Percentiles rank a stretch among this genome's conserved stretches.
phyloP scores from a whole-genome alignment of 2,329 filamentous ascomycete species.

The Aspergillus brunneoviolaceus region DNA sequence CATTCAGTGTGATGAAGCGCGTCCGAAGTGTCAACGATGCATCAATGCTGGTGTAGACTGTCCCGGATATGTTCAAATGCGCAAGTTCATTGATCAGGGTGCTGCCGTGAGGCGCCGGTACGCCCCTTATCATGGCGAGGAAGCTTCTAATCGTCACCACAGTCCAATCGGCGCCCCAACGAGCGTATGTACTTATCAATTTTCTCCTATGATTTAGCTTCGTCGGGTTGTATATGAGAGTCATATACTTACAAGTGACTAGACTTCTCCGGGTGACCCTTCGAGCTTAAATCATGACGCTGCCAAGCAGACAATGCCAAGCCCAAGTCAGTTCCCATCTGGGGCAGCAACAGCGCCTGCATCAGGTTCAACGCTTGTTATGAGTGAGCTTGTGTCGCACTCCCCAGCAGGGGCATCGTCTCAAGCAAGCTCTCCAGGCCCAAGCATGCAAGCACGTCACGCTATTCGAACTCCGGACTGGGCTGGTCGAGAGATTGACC shows the following conservation, averaged over 20 bases:
- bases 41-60: conserved; percentile 39
- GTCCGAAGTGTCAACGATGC: conserved; percentile 41
- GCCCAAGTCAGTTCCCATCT: neutral
- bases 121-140: conserved; percentile 37
- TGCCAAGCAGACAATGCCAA: neutral
- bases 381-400: neutral
- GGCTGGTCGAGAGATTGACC: neutral
- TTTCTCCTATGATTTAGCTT: neutral
- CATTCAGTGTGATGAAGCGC: conserved; percentile 41
- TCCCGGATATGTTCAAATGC: conserved; percentile 44
- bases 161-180: conserved; percentile 9
- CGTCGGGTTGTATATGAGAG: no score
- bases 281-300: neutral
- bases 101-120: conserved; percentile 41
- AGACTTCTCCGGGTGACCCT: neutral
- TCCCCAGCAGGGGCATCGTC: neutral
- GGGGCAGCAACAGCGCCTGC: neutral
- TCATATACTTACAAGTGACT: neutral
- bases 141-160: conserved; percentile 5
- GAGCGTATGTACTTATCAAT: conserved; percentile 1
- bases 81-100: conserved; percentile 46
- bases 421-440: neutral
- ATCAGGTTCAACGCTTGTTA: neutral
- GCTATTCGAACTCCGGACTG: neutral
- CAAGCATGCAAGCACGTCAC: neutral